Base-by-base conservation (phyloP, 768 basidiomycete species). In the Multifurca ochricompacta region DNA sequence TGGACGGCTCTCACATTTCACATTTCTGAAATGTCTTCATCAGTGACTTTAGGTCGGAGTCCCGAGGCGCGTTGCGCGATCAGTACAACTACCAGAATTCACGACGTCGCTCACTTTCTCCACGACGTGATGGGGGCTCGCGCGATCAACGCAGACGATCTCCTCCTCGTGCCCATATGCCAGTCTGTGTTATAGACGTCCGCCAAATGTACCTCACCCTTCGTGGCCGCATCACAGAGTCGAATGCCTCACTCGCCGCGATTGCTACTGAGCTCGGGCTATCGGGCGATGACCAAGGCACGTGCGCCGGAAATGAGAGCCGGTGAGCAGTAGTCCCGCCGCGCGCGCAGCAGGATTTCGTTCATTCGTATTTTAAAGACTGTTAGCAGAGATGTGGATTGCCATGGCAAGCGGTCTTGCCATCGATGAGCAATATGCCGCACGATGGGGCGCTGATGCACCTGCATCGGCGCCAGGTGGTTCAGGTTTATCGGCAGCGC, bases 301-400 rank as follows among this genome's bases (percentile, higher is more conserved):
- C 53, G 50, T 60, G 54, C 39, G 60, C 60, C 4, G 60, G 60
- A 41, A 61, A 61, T 28, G 60, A 61, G 23, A 59, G 58, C 36
- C 48, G 53, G 60, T 61, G 37, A 48, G 60, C 23, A 31, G 21
- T 27, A 19, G 13, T 16, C 31, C 30, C 30, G 16, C 14, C 21
- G 9, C 10, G 14, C 16, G 23, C 42, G 21, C 18, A 14, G 8
- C 27, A 18, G 31, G 16, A 32, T 47, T 11, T 35, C 19, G 16
- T n/a, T 45, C 34, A 48, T 35, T 36, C 28, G 43, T 19, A 30
- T 27, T 37, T 3, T 3, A 49, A 21, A 61, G 60, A 34, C 42
- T 60, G 16, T 30, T 61, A n/a, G 60, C 48, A 8, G 60, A 59
- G 32, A 50, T 59, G 51, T 61, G 60, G 60, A 34, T 30, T 13